These are phyloP conservation scores for Aspergillus tubingensis DNA, from an alignment of 2,329 filamentous ascomycete species.

Conservation along the genomic window DNA sequence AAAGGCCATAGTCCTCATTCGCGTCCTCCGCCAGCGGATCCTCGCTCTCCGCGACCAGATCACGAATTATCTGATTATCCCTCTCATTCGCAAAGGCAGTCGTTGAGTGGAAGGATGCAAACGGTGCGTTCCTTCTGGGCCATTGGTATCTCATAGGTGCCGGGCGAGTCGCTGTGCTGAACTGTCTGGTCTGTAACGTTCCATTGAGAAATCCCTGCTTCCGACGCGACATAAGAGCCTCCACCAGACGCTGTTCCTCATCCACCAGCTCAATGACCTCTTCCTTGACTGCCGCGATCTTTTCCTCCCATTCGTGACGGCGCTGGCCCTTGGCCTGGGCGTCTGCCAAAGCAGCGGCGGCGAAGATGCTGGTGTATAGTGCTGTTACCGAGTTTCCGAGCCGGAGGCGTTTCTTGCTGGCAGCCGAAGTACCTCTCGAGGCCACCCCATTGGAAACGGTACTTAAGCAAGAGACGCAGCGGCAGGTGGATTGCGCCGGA, in stretches of 20 bases:
- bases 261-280: constrained; percentile 43
- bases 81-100: background rate
- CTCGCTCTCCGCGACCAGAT: constrained; percentile 10
- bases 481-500: constrained; percentile 41
- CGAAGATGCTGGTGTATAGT: constrained; percentile 49
- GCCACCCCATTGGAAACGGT: constrained; percentile 38
- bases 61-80: constrained; percentile 3
- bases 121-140: constrained; percentile 4
- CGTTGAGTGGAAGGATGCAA: constrained; percentile 8
- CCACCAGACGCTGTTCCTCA: constrained; percentile 41
- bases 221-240: constrained; percentile 31
- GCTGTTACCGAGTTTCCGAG: constrained; percentile 47
- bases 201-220: constrained; percentile 21
- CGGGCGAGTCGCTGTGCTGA: constrained; percentile 26
- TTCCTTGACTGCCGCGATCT: constrained; percentile 46
- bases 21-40: constrained; percentile 13
- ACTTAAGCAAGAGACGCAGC: constrained; percentile 45
- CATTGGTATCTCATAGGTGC: constrained; percentile 15
- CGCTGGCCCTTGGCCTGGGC: constrained; percentile 42
- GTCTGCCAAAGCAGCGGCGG: constrained; percentile 44
- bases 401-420: constrained; percentile 41
- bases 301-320: constrained; percentile 44
- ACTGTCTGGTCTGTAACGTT: constrained; percentile 26
- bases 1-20: constrained; percentile 21
- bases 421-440: constrained; percentile 37